Evolutionary conservation across 129 eudicot species (phyloP), one percentile per base, ranked within the genome.

Genomic region (Saposhnikovia divaricata): DNA sequence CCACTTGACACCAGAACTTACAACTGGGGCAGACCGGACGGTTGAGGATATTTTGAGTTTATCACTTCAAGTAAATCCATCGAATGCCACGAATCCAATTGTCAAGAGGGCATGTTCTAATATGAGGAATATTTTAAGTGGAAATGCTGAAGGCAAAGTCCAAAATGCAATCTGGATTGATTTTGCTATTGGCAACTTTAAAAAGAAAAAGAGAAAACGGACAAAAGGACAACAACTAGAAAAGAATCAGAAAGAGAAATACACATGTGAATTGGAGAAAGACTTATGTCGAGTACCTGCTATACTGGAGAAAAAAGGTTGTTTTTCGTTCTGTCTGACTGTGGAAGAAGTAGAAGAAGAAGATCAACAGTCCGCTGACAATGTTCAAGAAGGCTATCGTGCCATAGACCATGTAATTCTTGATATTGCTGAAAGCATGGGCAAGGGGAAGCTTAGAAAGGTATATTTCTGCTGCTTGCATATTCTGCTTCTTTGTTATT

Each of bases 231-330:
- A 53, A 53, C 19, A 53, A 53, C 21, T 25, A 19, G 23, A 21
- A 53, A 53, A 53, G 23, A 53, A 5, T 53, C 7, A 21, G 9
- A 53, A 53, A 53, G 8, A 82, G 45, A 85, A 86, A 75, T 16
- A 76, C 38, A 80, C 92, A 37, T 6, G 48, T 31, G 43, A 77
- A 73, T 80, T 83, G 45, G 57, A 72, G 43, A 86, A 83, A 85
- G 96, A 95, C 50, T 68, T 90, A 77, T 77, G 85, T 79, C 93
- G 96, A 70, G 85, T 90, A 27, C 97, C 98, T 16, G 98, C 97
- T 65, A 85, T 77, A 68, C 82, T 95, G 15, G 87, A 86, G 87
- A 87, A 80, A 72, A 90, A 86, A 76, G 89, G 78, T 47, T 89
- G 86, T 18, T 72, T 79, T n/a, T 85, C 96, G 37, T 92, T 95